Base-by-base conservation (phyloP, 2,329 filamentous ascomycete genomes). In the Gremmenia infestans region DNA sequence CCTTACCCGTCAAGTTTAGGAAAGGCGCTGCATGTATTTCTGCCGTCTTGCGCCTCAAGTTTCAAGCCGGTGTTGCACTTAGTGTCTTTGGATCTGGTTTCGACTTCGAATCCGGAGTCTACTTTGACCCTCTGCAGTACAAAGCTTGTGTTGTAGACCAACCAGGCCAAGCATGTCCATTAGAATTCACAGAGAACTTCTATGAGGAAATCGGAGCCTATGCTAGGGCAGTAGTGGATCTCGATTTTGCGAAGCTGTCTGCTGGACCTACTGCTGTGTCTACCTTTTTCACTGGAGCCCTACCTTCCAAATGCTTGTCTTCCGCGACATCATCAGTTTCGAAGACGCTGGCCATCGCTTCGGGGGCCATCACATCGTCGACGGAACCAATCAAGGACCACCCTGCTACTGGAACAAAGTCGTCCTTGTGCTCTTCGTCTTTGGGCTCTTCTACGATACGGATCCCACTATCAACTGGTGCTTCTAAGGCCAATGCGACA, bases 101-200 rank as follows among this genome's bases (percentile, higher is more conserved):
- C 25, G 52, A 53, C 40, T 55, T 61, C 23, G 57, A 60, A 47
- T 37, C 57, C 14, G 55, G 59, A 19, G 50, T 56, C 22, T 61
- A 56, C 46, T 53, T 57, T 14, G 57, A 61, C 36, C 57, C 55
- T 4, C 50, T 60, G 46, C 48, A 54, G 22, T 60, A 58, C 36
- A 53, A 56, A 37, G 56, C 56, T 17, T 56, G 56, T 25, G 39
- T 61, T 28, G 46, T 39, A 22, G 49, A 51, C 19, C 22, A 54
- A n/a, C 48, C 60, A 32, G 7, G 7, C 19, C 19, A n/a, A 9
- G 6, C 53, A 5, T 63, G 55, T n/a, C 22, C 43, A 2, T 17
- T 58, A 5, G 54, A 37, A n/a, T 51, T 60, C 40, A 58, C 37
- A 4, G 45, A 61, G 50, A 39, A 40, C 23, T 52, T 61, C 19